A percentile compares a stretch with the other conserved stretches of the same genome.
Evolutionary conservation across 2,329 filamentous ascomycete genomes (phyloP).

Genomic region (Aspergillus neotritici): DNA sequence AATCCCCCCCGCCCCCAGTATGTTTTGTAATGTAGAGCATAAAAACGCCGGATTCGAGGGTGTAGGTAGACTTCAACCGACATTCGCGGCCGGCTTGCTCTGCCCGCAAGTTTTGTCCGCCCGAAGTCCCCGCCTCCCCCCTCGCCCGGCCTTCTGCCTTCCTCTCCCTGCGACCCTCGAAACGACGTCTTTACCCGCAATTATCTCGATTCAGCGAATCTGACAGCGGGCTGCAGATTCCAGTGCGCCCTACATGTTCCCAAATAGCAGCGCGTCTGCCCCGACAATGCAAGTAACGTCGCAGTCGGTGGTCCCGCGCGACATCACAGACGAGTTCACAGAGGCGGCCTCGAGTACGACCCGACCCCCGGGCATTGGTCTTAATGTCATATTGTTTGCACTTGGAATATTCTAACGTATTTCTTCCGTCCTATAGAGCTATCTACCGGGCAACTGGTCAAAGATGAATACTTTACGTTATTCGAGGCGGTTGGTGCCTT

Average conservation of each 20-base stretch:
- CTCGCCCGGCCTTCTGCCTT: background rate
- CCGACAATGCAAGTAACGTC: slow-evolving; percentile 28
- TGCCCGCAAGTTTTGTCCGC: slow-evolving; percentile 19
- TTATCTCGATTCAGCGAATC: slow-evolving; percentile 12
- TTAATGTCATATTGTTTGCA: background rate
- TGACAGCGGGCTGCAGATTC: slow-evolving; percentile 23
- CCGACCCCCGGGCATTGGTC: background rate
- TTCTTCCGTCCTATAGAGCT: slow-evolving; percentile 51
- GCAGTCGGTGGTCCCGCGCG: slow-evolving; percentile 38
- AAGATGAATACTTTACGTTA: slow-evolving; percentile 89
- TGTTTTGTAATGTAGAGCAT: slow-evolving; percentile 1
- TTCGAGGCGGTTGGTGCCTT: slow-evolving; percentile 84
- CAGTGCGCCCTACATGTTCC: slow-evolving; percentile 26
- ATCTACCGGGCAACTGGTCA: slow-evolving; percentile 74
- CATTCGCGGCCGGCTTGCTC: slow-evolving; percentile 1
- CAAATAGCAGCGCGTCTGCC: slow-evolving; percentile 28
- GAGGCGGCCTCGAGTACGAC: slow-evolving; percentile 46
- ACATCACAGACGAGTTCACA: slow-evolving; percentile 54
- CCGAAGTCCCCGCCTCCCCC: slow-evolving; percentile 18
- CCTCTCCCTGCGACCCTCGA: slow-evolving; percentile 5
- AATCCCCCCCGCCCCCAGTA: slow-evolving; percentile 13
- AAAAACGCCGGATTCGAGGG: slow-evolving; percentile 4
- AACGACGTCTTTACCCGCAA: slow-evolving; percentile 2
- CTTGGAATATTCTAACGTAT: slow-evolving; percentile 6
- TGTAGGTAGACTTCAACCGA: slow-evolving; percentile 2